A percentile compares a stretch with the other conserved stretches of the same genome.
phyloP scores from a whole-genome alignment of 2,329 filamentous ascomycete species.

The Macrophomina phaseolina region DNA sequence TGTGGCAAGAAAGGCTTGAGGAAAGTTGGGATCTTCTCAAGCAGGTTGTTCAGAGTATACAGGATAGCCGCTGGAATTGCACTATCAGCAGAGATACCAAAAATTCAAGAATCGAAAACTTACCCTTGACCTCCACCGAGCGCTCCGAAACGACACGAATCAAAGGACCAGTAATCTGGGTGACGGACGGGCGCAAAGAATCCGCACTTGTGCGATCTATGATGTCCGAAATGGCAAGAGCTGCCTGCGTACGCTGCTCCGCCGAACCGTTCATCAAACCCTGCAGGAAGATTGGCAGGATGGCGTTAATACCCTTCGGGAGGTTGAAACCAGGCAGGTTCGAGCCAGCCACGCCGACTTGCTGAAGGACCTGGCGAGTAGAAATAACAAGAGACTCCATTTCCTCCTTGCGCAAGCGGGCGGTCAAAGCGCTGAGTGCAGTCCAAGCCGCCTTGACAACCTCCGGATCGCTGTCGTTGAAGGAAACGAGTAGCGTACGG shows the following conservation, averaged over 20 bases:
- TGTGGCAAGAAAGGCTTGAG: constrained; percentile 97
- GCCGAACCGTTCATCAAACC: constrained; percentile 95
- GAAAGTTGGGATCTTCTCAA: constrained; percentile 95
- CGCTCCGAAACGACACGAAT: constrained; percentile 98
- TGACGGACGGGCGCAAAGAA: constrained; percentile 91
- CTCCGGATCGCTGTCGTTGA: constrained; percentile 81
- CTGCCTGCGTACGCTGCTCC: constrained; percentile 90
- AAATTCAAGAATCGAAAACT: not conserved
- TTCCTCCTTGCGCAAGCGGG: constrained; percentile 91
- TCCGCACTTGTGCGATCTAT: constrained; percentile 90
- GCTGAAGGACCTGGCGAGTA: constrained; percentile 82
- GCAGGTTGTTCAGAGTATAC: constrained; percentile 88
- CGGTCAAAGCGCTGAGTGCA: constrained; percentile 85
- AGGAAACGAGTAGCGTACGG: constrained; percentile 85
- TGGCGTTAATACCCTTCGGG: constrained; percentile 95
- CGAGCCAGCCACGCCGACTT: constrained; percentile 84
- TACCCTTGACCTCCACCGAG: constrained; percentile 87
- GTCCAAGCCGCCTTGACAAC: constrained; percentile 92
- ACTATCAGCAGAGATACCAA: not conserved
- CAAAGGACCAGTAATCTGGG: constrained; percentile 94
- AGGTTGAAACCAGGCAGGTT: constrained; percentile 86
- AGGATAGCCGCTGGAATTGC: constrained; percentile 73
- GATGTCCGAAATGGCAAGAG: constrained; percentile 92
- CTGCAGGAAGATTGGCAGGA: constrained; percentile 95
- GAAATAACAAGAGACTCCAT: constrained; percentile 93